Base-by-base conservation (phyloP, 108 stramenopile genomes). In the Bacterosira constricta region DNA sequence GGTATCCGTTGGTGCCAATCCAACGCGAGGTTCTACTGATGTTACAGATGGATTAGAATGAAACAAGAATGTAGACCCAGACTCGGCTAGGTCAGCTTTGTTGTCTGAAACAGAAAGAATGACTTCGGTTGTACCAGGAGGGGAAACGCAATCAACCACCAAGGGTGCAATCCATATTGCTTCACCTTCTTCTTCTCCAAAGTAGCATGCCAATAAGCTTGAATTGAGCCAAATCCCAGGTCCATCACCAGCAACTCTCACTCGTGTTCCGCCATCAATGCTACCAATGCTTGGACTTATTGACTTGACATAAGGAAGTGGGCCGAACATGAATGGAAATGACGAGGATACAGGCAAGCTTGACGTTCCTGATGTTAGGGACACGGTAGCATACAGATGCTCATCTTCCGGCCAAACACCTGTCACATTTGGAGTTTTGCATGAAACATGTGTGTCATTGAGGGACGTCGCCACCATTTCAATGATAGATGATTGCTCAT, bases 41-140 rank as follows among this genome's bases (percentile, higher is more conserved):
- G 13, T 6, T 32, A 49, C 63, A n/a, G 27, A 15, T 39, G 63
- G 63, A 20, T 27, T 21, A 15, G 27, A n/a, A n/a, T 10, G 20
- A 11, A 15, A 32, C 5, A 18, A 18, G 26, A 23, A 64, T 29
- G 5, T 10, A 4, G 21, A 17, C 10, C 31, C 17, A 25, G 63
- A 49, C 35, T 7, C 6, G 20, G 20, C 10, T 5, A 10, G 7
- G 37, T 64, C 63, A 30, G 46, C 27, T 10, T 44, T 44, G 46
- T 64, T 64, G 37, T 64, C 63, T 11, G 63, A 64, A 10, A 47
- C 35, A 10, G 63, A 64, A 49, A 64, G 5, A 29, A 32, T 8
- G 4, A 45, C 42, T 6, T 30, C 6, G 7, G 31, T 26, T 11
- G 5, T 7, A 25, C 25, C 6, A 13, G 42, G 21, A 31, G 63